Base-by-base conservation (phyloP, 352 stramenopile genomes). In the Pythium sukuiense region DNA sequence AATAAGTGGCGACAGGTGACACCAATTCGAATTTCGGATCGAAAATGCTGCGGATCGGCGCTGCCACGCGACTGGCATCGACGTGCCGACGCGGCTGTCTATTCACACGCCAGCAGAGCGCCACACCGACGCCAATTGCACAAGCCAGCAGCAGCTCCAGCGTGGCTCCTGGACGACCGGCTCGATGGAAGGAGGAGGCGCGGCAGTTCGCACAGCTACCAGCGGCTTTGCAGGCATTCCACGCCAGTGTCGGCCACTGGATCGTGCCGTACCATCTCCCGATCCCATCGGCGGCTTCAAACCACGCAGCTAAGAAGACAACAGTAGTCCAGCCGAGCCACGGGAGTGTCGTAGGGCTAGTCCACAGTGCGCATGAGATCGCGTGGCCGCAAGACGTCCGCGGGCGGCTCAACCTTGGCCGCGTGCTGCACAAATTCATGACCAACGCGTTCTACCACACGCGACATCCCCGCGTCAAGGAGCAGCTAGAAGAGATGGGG, bases 251-350 rank as follows among this genome's bases (percentile, higher is more conserved):
- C n/a, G 61, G 61, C 49, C 61, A 67, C 39, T 56, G 59, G n/a
- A 37, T 67, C 50, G 61, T 67, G 50, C 61, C 61, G 18, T 67
- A 61, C 45, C 33, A 61, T 54, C 59, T 56, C 29, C 50, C 39
- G 11, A 67, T 67, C 26, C 57, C 57, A 4, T n/a, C 39, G 2
- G 39, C 39, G 16, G 6, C 39, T 24, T 48, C 18, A 13, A 48
- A 16, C 16, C 39, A 48, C 14, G 24, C 39, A 5, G 13, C 13
- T 9, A 24, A 24, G 24, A 65, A 29, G n/a, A 4, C 46, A 0
- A 18, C 2, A 2, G 12, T 33, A 9, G 13, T 3, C 12, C 16
- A 2, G 24, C 13, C 26, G 11, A 57, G 4, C 26, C 14, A 24
- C 14, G 18, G 39, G 14, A n/a, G 50, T 24, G 7, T 57, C 6